phyloP scores from a whole-genome alignment of 129 eudicot genomes.

The Chrysanthemum lavandulifolium region DNA sequence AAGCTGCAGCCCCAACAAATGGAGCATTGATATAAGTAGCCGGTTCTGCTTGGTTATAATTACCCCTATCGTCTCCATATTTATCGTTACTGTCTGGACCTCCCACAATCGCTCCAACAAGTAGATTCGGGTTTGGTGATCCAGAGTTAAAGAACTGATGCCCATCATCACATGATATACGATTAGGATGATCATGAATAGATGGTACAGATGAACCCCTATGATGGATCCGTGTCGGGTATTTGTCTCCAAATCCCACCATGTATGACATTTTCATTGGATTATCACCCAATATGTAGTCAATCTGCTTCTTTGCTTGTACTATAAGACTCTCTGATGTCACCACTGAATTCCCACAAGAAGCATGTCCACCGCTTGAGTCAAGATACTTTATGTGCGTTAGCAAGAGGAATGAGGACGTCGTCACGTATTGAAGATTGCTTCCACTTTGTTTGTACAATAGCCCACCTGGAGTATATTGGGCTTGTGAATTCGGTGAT shows the following conservation, averaged over 20 bases:
- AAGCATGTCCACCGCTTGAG: conserved; percentile 37
- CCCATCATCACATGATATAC: conserved; percentile 61
- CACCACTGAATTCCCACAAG: conserved; percentile 54
- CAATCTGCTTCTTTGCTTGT: conserved; percentile 72
- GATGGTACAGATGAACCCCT: conserved; percentile 90
- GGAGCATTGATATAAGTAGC: conserved; percentile 97
- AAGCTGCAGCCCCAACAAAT: conserved; percentile 78
- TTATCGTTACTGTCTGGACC: conserved; percentile 73
- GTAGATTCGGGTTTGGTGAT: conserved; percentile 71
- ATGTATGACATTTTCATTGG: conserved; percentile 80
- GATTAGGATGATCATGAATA: conserved; percentile 52
- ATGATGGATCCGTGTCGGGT: conserved; percentile 72
- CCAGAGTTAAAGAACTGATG: conserved; percentile 51
- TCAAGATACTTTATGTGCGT: conserved; percentile 74
- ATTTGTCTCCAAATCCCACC: conserved; percentile 82
- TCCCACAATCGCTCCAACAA: conserved; percentile 77
- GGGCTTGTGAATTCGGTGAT: conserved; percentile 72
- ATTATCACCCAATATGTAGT: conserved; percentile 79
- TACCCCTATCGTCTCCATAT: conserved; percentile 68
- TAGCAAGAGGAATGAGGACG: conserved; percentile 69
- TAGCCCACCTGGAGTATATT: conserved; percentile 90
- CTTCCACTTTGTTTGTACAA: conserved; percentile 63
- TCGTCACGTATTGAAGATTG: conserved; percentile 90
- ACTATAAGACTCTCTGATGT: conserved; percentile 56
- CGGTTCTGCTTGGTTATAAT: conserved; percentile 82